phyloP scores from a whole-genome alignment of 768 basidiomycete genomes.

The Kwoniella sp. region DNA sequence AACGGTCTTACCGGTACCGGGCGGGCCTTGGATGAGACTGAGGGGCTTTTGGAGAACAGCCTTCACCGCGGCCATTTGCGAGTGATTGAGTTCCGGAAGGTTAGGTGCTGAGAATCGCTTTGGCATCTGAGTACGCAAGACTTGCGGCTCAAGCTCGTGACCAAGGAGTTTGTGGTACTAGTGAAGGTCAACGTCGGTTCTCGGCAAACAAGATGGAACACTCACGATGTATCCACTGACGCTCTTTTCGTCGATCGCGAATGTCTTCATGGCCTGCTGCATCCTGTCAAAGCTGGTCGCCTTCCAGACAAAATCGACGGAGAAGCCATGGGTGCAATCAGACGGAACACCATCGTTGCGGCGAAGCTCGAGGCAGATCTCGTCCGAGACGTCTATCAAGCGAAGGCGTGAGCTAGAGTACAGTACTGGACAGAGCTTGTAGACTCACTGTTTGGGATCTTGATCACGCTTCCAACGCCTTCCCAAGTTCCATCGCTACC shows the following conservation, averaged over 20 bases:
- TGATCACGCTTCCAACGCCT: slow-evolving; percentile 95
- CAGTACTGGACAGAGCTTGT: too few species aligned
- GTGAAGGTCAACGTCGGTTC: not conserved
- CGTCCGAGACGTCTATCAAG: slow-evolving; percentile 86
- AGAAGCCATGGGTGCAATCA: slow-evolving; percentile 89
- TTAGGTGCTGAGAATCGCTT: slow-evolving; percentile 95
- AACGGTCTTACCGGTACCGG: slow-evolving; percentile 97
- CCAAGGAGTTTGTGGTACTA: slow-evolving; percentile 98
- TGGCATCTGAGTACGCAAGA: slow-evolving; percentile 68
- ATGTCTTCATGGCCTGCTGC: slow-evolving; percentile 99
- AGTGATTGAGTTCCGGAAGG: slow-evolving; percentile 96
- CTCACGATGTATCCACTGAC: slow-evolving; percentile 96
- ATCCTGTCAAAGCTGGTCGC: slow-evolving; percentile 98
- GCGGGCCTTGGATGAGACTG: slow-evolving; percentile 95
- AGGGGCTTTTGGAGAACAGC: slow-evolving; percentile 97
- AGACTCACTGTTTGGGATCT: slow-evolving; percentile 91
- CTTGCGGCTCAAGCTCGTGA: slow-evolving; percentile 93
- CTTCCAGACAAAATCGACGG: slow-evolving; percentile 99
- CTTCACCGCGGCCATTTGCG: slow-evolving; percentile 99
- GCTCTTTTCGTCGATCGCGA: slow-evolving; percentile 98
- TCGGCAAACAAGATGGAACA: slow-evolving; percentile 20
- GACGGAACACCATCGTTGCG: slow-evolving; percentile 87
- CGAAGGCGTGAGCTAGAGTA: not conserved
- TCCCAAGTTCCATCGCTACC: slow-evolving; percentile 80
- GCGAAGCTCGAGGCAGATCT: slow-evolving; percentile 88